These are phyloP conservation scores for Pseudoneurospora amorphoporcata DNA, from an alignment of 495 filamentous ascomycete genomes.

Conservation along the genomic window DNA sequence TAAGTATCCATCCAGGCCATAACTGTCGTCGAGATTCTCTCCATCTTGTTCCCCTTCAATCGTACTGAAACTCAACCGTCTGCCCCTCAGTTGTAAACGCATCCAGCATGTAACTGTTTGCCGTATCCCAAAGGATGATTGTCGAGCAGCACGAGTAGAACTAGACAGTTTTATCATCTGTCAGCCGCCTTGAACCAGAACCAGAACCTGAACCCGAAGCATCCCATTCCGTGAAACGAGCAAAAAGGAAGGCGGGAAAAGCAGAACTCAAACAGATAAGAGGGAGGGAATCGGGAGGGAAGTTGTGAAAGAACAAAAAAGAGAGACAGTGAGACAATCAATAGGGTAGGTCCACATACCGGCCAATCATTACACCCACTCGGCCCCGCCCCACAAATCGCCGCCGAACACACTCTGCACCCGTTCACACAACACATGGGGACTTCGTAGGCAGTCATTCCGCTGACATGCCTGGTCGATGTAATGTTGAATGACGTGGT, in stretches of 20 bases:
- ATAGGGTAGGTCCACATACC: not conserved
- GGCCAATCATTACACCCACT: not conserved
- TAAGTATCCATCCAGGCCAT: too few species aligned
- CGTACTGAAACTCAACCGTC: not conserved
- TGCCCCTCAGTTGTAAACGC: not conserved
- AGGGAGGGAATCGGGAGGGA: not conserved
- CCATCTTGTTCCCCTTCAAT: not conserved
- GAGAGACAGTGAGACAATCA: not conserved
- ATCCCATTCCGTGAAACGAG: too few species aligned
- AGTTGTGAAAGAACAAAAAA: too few species aligned
- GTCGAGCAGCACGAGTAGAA: not conserved
- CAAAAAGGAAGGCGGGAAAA: too few species aligned
- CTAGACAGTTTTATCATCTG: not conserved
- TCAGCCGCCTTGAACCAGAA: not conserved
- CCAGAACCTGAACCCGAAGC: too few species aligned
- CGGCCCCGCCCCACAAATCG: not conserved
- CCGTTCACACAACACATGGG: not conserved
- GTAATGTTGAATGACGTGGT: not conserved
- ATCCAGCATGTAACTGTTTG: not conserved
- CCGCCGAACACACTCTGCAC: not conserved
- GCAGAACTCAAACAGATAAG: not conserved
- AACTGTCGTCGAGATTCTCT: too few species aligned
- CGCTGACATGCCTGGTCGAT: not conserved
- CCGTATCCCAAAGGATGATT: not conserved
- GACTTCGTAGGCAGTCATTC: not conserved